A percentile compares a stretch with the other conserved stretches of the same genome.
Evolutionary conservation across 306 rosid genomes (phyloP).

Genomic region (Cicer bijugum): DNA sequence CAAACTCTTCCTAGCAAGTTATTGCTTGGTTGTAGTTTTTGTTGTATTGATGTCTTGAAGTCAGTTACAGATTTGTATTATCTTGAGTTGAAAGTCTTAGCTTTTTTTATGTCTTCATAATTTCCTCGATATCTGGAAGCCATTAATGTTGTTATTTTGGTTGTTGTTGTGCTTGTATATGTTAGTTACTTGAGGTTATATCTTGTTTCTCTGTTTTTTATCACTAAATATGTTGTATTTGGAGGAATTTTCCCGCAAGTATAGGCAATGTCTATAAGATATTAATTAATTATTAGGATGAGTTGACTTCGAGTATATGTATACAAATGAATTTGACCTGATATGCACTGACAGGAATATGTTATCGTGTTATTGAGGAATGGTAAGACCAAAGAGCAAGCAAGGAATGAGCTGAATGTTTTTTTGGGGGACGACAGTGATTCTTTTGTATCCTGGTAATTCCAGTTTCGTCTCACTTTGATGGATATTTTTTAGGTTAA

Average conservation of each 20-base stretch:
- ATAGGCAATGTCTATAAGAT: slow-evolving; percentile 4
- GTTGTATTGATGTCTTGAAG: slow-evolving; percentile 8
- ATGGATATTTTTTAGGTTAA: slow-evolving; percentile 6
- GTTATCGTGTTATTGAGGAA: slow-evolving; percentile 90
- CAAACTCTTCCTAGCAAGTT: background rate
- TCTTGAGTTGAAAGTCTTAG: slow-evolving; percentile 28
- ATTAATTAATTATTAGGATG: background rate
- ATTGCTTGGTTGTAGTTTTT: background rate
- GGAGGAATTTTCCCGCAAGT: background rate
- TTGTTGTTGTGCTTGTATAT: background rate
- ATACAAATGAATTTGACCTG: slow-evolving; percentile 26
- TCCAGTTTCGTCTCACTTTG: slow-evolving; percentile 28
- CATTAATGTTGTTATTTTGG: background rate
- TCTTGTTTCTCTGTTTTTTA: background rate
- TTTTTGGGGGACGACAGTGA: slow-evolving; percentile 88
- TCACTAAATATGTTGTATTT: background rate
- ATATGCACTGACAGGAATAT: slow-evolving; percentile 73
- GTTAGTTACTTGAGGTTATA: slow-evolving; percentile 12
- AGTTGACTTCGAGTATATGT: slow-evolving; percentile 26
- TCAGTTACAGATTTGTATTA: background rate
- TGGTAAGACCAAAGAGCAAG: slow-evolving; percentile 85
- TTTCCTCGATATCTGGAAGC: slow-evolving; percentile 4
- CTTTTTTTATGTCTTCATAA: slow-evolving; percentile 12
- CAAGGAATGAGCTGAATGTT: slow-evolving; percentile 77
- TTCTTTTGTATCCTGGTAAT: slow-evolving; percentile 93